Conservation (phyloP, 495 filamentous ascomycete genomes). For the Barbatosphaeria neglecta region DNA sequence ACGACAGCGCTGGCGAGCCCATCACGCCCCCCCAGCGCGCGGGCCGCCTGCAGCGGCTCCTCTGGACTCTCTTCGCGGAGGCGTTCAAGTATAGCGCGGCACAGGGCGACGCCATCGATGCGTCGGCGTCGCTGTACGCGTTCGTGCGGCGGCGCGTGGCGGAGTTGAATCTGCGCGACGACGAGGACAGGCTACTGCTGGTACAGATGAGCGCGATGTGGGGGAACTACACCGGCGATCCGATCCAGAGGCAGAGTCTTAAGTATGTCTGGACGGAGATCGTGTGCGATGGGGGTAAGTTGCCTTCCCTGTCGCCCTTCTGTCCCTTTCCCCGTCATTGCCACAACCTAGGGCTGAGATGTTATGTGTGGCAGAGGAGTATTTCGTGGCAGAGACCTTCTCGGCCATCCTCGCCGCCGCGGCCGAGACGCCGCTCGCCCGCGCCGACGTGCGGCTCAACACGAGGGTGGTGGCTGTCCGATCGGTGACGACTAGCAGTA, state of each 20-base stretch:
- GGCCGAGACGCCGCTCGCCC: conserved; percentile 37
- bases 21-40: conserved; percentile 35
- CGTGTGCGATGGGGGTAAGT: conserved; percentile 55
- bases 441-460: conserved; percentile 43
- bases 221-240: conserved; percentile 63
- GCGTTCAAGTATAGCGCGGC: conserved; percentile 58
- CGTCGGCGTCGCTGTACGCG: conserved; percentile 49
- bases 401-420: conserved; percentile 47
- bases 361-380: conserved; percentile 42
- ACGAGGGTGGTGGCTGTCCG: conserved; percentile 17
- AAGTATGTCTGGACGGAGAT: conserved; percentile 70
- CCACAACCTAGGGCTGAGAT: background rate
- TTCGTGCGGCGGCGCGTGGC: conserved; percentile 47
- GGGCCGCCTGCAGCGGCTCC: conserved; percentile 35
- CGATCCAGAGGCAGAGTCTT: conserved; percentile 56
- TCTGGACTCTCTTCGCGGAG: conserved; percentile 54
- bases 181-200: conserved; percentile 17
- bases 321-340: no score
- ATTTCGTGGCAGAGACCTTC: conserved; percentile 64
- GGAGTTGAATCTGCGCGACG: conserved; percentile 22
- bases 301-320: no score
- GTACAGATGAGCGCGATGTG: conserved; percentile 50
- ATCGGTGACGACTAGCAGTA: conserved; percentile 2
- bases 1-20: conserved; percentile 40
- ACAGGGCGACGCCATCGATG: conserved; percentile 41